Percentiles rank a stretch among this genome's conserved stretches.
phyloP scores from a whole-genome alignment of 192 early-diverging fungal species.

The Backusella psychrophila region DNA sequence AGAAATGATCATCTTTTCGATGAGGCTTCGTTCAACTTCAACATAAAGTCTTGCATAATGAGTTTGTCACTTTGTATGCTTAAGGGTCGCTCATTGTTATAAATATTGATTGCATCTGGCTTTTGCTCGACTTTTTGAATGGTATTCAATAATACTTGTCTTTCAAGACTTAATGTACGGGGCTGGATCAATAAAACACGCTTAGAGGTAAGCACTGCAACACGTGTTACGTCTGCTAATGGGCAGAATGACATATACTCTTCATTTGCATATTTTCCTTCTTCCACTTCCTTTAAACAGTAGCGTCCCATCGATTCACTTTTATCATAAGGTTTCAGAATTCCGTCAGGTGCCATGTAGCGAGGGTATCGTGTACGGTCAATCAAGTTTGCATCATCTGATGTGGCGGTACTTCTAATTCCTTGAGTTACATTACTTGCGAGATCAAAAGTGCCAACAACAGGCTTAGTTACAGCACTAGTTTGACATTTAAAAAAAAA shows the following conservation, averaged over 20 bases:
- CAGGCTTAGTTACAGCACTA: constrained; percentile 89
- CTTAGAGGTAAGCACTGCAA: constrained; percentile 78
- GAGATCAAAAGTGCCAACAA: constrained; percentile 95
- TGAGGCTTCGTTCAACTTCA: not conserved
- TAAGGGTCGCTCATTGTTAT: constrained; percentile 2
- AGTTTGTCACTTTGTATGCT: not conserved
- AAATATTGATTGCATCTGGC: constrained; percentile 66
- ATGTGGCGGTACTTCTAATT: constrained; percentile 92
- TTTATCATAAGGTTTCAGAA: constrained; percentile 67
- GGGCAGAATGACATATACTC: constrained; percentile 85
- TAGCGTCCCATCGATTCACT: constrained; percentile 83
- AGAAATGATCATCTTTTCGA: not conserved
- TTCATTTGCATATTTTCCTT: constrained; percentile 78
- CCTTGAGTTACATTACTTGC: constrained; percentile 92
- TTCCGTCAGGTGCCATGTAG: constrained; percentile 79
- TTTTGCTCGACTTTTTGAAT: constrained; percentile 70
- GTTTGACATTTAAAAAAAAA: not conserved
- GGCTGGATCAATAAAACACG: constrained; percentile 75
- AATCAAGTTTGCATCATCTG: constrained; percentile 78
- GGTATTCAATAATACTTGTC: constrained; percentile 72
- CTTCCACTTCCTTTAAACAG: constrained; percentile 80
- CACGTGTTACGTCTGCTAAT: constrained; percentile 76
- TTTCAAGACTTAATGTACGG: constrained; percentile 72
- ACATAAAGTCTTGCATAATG: not conserved
- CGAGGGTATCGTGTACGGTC: constrained; percentile 84